Percentiles rank a stretch among this genome's conserved stretches.
These are phyloP conservation scores for Fusarium globosum DNA, from an alignment of 2,329 filamentous ascomycete species.

Conservation along the genomic window DNA sequence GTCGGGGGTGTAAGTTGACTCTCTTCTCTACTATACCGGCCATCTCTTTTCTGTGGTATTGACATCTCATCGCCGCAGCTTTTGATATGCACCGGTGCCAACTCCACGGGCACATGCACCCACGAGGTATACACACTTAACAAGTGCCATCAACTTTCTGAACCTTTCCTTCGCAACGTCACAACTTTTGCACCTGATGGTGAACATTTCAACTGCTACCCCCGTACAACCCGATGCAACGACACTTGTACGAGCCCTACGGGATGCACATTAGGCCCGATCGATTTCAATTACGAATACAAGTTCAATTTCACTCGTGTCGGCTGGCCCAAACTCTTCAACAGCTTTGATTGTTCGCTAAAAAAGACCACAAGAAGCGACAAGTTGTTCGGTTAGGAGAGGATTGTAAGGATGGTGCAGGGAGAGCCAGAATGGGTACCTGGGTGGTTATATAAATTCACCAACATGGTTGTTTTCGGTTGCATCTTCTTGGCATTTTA, in stretches of 20 bases:
- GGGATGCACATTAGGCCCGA: conserved; percentile 63
- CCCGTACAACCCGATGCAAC: conserved; percentile 55
- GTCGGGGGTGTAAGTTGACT: conserved; percentile 59
- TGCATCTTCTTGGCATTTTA: neutral
- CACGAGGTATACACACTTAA: conserved; percentile 57
- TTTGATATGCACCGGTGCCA: conserved; percentile 62
- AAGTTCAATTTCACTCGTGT: conserved; percentile 61
- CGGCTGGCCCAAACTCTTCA: conserved; percentile 56
- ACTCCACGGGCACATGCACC: conserved; percentile 60
- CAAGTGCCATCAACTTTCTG: conserved; percentile 59
- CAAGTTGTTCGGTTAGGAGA: neutral
- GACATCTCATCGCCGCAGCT: conserved; percentile 49
- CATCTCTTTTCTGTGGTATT: neutral
- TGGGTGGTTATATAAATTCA: neutral
- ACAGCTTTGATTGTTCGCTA: conserved; percentile 50
- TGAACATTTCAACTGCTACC: conserved; percentile 61
- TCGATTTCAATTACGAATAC: conserved; percentile 58
- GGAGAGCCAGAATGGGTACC: neutral
- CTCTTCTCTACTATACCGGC: neutral
- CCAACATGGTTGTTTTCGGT: neutral
- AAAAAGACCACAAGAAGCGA: conserved; percentile 20
- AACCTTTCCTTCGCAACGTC: conserved; percentile 55
- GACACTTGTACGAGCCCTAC: conserved; percentile 61
- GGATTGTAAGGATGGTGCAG: neutral
- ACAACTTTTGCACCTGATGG: conserved; percentile 64